These are phyloP conservation scores for Seiridium unicorne DNA, from an alignment of 2,329 filamentous ascomycete genomes.

Conservation along the genomic window DNA sequence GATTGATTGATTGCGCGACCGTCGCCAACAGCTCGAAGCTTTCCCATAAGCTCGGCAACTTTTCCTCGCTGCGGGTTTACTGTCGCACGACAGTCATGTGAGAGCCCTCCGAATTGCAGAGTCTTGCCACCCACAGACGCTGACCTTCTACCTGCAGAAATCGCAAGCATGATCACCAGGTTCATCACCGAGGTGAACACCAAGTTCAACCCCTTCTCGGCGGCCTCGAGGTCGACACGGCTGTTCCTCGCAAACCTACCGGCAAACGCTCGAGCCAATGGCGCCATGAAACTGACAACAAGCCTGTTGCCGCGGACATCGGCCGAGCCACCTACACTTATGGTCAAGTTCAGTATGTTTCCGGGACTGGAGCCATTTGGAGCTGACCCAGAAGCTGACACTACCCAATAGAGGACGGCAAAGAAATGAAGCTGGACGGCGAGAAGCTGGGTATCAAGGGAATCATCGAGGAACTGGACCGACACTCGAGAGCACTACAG, in stretches of 20 bases:
- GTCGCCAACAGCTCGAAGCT: too few relatives aligned
- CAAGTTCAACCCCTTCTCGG: conserved; percentile 89
- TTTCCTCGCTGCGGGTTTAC: too few relatives aligned
- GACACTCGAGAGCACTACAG: conserved; percentile 80
- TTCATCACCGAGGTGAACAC: conserved; percentile 86
- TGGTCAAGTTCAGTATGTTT: conserved; percentile 80
- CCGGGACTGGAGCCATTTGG: not conserved
- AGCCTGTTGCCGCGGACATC: conserved; percentile 71
- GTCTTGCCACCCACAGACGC: not conserved
- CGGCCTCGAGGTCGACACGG: conserved; percentile 75
- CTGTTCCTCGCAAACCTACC: conserved; percentile 86
- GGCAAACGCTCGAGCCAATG: conserved; percentile 65
- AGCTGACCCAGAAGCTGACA: not conserved
- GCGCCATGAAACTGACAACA: conserved; percentile 74
- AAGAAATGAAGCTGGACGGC: conserved; percentile 80
- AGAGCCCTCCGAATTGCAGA: not conserved
- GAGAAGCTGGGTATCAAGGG: conserved; percentile 82
- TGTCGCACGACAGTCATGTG: too few relatives aligned
- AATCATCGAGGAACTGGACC: conserved; percentile 83
- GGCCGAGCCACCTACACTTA: conserved; percentile 65
- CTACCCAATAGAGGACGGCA: conserved; percentile 76
- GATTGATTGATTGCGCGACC: too few relatives aligned
- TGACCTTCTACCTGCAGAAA: not conserved
- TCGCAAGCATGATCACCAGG: conserved; percentile 69
- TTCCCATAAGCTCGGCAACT: too few relatives aligned